A percentile compares a stretch with the other conserved stretches of the same genome.
These are phyloP conservation scores for Achaetomiella virescens DNA, from an alignment of 495 filamentous ascomycete species.

Conservation along the genomic window DNA sequence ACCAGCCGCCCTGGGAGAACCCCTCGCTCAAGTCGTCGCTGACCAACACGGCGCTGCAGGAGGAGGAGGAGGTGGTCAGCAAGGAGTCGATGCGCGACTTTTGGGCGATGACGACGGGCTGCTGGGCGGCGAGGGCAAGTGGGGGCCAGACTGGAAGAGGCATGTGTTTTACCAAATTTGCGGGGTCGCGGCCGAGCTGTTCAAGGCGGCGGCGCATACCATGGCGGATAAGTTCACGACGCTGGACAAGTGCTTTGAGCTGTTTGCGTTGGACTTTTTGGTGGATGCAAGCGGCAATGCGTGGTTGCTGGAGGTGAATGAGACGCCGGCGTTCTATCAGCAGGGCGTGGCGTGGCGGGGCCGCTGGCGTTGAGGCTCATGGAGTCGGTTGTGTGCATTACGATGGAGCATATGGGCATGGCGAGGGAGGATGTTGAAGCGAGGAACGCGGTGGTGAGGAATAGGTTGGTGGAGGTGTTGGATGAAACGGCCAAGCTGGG, in stretches of 20 bases:
- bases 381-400: slow-evolving; percentile 54
- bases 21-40: slow-evolving; percentile 33
- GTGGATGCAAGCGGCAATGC: slow-evolving; percentile 50
- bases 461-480: slow-evolving; percentile 20
- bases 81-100: slow-evolving; percentile 54
- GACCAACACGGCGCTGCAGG: slow-evolving; percentile 79
- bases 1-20: slow-evolving; percentile 36
- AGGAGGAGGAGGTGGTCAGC: slow-evolving; percentile 11
- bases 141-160: slow-evolving; percentile 35
- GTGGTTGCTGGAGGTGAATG: slow-evolving; percentile 70
- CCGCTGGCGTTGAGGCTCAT: slow-evolving; percentile 59
- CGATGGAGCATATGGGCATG: slow-evolving; percentile 42
- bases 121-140: background rate
- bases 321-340: slow-evolving; percentile 74
- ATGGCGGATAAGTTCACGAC: slow-evolving; percentile 33
- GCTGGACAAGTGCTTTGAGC: slow-evolving; percentile 66
- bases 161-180: slow-evolving; percentile 56
- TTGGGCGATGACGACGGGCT: slow-evolving; percentile 44
- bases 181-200: slow-evolving; percentile 51
- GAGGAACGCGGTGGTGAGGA: slow-evolving; percentile 15
- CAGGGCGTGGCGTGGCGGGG: slow-evolving; percentile 62
- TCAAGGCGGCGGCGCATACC: slow-evolving; percentile 56
- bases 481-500: slow-evolving; percentile 33
- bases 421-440: slow-evolving; percentile 11
- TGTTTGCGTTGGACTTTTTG: slow-evolving; percentile 73